Percentiles rank a stretch among this genome's conserved stretches.
phyloP scores from a whole-genome alignment of 768 basidiomycete genomes.

The Leccinellum luteum region DNA sequence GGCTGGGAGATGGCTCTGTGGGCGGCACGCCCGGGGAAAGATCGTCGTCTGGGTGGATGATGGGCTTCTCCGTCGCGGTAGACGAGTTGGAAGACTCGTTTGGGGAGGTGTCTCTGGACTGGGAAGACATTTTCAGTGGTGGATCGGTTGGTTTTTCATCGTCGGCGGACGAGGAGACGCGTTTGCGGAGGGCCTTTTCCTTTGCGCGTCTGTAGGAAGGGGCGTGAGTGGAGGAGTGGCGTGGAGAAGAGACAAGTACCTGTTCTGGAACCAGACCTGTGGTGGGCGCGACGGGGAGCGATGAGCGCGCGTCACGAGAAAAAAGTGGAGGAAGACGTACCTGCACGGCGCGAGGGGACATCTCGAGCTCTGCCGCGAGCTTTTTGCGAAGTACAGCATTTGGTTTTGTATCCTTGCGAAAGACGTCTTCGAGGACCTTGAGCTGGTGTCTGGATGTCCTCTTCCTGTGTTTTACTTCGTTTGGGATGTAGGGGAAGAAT shows the following conservation, averaged over 20 bases:
- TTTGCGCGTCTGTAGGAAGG: constrained; percentile 65
- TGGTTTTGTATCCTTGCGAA: constrained; percentile 88
- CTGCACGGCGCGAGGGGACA: constrained; percentile 95
- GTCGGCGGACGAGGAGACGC: constrained; percentile 36
- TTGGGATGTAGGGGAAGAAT: constrained; percentile 86
- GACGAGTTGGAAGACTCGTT: constrained; percentile 32
- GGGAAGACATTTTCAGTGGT: constrained; percentile 9
- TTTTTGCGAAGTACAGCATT: constrained; percentile 76
- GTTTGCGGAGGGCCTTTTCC: constrained; percentile 65
- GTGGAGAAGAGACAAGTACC: constrained; percentile 39
- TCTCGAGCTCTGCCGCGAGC: constrained; percentile 79
- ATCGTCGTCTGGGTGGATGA: constrained; percentile 18
- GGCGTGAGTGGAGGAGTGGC: constrained; percentile 12
- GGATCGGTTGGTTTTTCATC: constrained; percentile 9
- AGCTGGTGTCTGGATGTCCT: constrained; percentile 88
- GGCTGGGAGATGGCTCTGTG: constrained; percentile 7
- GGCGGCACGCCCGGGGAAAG: constrained; percentile 1
- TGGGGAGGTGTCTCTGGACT: constrained; percentile 27
- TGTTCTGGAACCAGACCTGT: constrained; percentile 91
- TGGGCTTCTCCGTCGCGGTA: constrained; percentile 42
- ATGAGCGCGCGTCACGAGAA: constrained; percentile 19
- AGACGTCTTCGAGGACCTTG: constrained; percentile 83
- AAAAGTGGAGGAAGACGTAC: constrained; percentile 45
- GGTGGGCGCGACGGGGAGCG: constrained; percentile 16
- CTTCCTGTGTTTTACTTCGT: constrained; percentile 92